Evolutionary conservation across 1,139 yeast genomes (phyloP), one percentile per base, ranked within the genome.

Genomic region (Pichia sp.): DNA sequence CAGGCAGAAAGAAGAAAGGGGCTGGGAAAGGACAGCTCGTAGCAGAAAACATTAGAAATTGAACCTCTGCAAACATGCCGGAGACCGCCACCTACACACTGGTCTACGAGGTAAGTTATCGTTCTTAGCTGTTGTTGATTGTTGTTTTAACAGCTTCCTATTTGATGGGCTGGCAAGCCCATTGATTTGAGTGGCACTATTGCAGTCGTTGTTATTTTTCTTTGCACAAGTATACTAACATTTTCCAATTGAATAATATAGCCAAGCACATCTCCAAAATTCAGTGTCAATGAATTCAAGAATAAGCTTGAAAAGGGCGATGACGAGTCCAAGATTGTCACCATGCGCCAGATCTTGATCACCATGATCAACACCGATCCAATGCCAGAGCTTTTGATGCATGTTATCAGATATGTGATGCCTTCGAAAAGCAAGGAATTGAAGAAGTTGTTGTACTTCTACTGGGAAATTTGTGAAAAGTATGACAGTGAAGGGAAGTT

Each of bases 381-480:
- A 56, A 78, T 93, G 84, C 95, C 97, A n/a, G 96, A 88, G 62
- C 77, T 95, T 64, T 80, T 95, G 73, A 93, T 95, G 99, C 97
- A 92, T 71, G 88, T 95, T 63, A 93, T 95, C 66, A 83, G 99
- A 67, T 95, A 90, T 67, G 95, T 95, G 56, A 91, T 95, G 97
- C 99, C 99, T 24, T 89, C 97, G 27, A 87, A 80, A 67, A 85
- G 85, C 73, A 95, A 93, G 74, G 89, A 86, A 65, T 81, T 95
- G 73, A 95, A 95, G 77, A 93, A 92, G 72, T 78, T 95, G 67
- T 77, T 95, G 63, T 95, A 93, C 68, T 90, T 91, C 68, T 95
- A 95, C 76, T 95, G 99, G 99, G 99, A 95, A 72, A 90, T 92
- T 55, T 95, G 97, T 69, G 96, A 97, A 54, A 95, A 95, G 73